A percentile compares a stretch with the other conserved stretches of the same genome.
phyloP scores from a whole-genome alignment of 2,329 filamentous ascomycete species.

The Mollisia scopiformis region DNA sequence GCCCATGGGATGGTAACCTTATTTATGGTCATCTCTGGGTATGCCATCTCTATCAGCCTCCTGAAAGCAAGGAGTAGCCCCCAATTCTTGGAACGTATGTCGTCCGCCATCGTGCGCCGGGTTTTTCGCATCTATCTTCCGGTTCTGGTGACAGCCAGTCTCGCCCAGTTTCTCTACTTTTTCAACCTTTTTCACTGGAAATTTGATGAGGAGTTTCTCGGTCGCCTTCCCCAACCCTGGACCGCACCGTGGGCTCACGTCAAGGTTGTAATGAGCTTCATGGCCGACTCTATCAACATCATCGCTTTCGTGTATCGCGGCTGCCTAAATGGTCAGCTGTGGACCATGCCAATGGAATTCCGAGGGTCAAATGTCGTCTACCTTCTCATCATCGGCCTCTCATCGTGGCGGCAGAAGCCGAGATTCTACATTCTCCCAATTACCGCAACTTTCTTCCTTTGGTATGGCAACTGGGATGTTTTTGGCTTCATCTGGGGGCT shows the following conservation, averaged over 20 bases:
- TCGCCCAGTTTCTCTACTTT: constrained; percentile 2
- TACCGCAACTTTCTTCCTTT: neutral
- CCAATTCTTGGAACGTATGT: neutral
- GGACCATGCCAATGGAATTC: neutral
- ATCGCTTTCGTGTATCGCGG: neutral
- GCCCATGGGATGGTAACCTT: neutral
- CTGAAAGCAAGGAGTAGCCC: neutral
- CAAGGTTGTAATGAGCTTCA: neutral
- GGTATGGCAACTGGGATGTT: constrained; percentile 4
- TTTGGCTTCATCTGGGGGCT: constrained; percentile 4
- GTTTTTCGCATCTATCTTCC: neutral
- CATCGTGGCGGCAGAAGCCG: neutral
- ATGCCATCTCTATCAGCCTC: neutral
- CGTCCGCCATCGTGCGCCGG: neutral
- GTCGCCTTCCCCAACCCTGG: neutral
- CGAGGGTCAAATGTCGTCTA: neutral
- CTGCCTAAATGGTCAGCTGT: neutral
- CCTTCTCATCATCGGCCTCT: neutral
- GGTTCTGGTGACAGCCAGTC: constrained; percentile 1
- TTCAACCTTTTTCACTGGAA: constrained; percentile 1
- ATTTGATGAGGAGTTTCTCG: constrained; percentile 1
- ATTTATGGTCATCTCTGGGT: neutral
- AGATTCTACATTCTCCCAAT: neutral
- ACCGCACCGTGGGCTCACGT: neutral
- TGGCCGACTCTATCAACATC: neutral